Evolutionary conservation across 495 filamentous ascomycete genomes (phyloP).

Genomic region (Lasiosphaeria miniovina): DNA sequence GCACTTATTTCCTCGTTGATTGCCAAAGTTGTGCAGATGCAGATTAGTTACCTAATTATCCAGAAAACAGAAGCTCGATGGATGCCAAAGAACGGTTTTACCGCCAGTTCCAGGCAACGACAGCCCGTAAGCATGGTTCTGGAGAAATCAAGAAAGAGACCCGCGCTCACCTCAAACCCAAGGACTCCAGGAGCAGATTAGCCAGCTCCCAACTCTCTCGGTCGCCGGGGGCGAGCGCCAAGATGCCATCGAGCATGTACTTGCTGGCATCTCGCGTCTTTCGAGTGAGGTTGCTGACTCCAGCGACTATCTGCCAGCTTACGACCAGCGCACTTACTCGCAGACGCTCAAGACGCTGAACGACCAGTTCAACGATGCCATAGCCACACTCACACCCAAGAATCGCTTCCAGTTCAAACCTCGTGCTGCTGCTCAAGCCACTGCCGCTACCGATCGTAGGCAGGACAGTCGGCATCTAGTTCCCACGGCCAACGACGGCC

Average conservation of each 20-base stretch:
- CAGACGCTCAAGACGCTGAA: slow-evolving; percentile 42
- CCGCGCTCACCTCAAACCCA: background rate
- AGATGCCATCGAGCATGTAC: slow-evolving; percentile 43
- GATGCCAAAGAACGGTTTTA: slow-evolving; percentile 71
- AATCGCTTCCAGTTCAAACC: slow-evolving; percentile 48
- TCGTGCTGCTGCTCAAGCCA: slow-evolving; percentile 16
- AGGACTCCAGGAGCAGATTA: slow-evolving; percentile 45
- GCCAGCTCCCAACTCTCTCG: slow-evolving; percentile 31
- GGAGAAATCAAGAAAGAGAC: background rate
- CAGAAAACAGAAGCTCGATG: background rate
- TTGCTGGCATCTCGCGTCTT: slow-evolving; percentile 42
- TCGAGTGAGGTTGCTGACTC: slow-evolving; percentile 45
- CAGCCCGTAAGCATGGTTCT: slow-evolving; percentile 44
- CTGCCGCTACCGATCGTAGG: slow-evolving; percentile 9
- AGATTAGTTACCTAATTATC: background rate
- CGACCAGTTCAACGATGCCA: slow-evolving; percentile 42
- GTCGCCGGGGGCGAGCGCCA: slow-evolving; percentile 43
- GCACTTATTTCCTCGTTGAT: background rate
- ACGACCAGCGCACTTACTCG: slow-evolving; percentile 44
- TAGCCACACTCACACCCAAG: slow-evolving; percentile 39
- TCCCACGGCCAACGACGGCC: background rate
- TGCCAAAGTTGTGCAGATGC: too few species aligned
- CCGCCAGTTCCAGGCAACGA: slow-evolving; percentile 71
- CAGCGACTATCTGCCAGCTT: slow-evolving; percentile 41
- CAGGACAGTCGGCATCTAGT: slow-evolving; percentile 10